phyloP scores from a whole-genome alignment of 139 green algal genomes.

The Asterochloris erici region DNA sequence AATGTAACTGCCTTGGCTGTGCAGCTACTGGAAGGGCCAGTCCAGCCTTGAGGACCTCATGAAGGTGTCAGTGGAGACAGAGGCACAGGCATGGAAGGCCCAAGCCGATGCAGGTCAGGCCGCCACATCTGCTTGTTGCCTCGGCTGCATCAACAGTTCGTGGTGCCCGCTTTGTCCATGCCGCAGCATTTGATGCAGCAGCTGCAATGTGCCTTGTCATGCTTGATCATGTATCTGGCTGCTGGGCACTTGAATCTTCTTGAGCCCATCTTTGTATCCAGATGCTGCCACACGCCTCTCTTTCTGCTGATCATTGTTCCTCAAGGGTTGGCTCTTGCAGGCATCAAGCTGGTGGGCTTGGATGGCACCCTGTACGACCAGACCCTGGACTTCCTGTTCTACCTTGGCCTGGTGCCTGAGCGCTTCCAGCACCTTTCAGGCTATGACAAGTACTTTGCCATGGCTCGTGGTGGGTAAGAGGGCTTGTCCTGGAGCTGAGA shows the following conservation, averaged over 20 bases:
- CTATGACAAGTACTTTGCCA: conserved; percentile 81
- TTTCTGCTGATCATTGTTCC: not conserved
- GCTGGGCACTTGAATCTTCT: not conserved
- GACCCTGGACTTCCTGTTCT: conserved; percentile 68
- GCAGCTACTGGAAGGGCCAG: conserved; percentile 70
- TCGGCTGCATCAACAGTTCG: too few species aligned
- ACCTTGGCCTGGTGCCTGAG: conserved; percentile 64
- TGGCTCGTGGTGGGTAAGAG: conserved; percentile 60
- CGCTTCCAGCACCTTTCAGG: conserved; percentile 63
- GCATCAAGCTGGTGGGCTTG: conserved; percentile 63
- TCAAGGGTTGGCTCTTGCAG: not conserved
- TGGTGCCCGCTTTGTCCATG: not conserved
- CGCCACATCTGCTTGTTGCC: too few species aligned
- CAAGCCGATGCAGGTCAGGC: conserved; percentile 47
- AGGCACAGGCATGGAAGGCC: conserved; percentile 46
- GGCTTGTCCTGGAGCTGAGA: not conserved
- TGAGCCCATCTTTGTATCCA: not conserved
- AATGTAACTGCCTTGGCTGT: not conserved
- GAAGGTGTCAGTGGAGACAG: conserved; percentile 24
- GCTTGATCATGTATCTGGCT: not conserved
- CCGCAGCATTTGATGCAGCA: not conserved
- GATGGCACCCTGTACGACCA: conserved; percentile 90
- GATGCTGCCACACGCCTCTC: not conserved
- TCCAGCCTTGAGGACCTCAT: conserved; percentile 49
- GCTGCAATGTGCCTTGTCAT: not conserved